Percentiles rank a stretch among this genome's conserved stretches.
These are phyloP conservation scores for Panicum hallii DNA, from an alignment of 202 grass and related monocot genomes.

Conservation along the genomic window DNA sequence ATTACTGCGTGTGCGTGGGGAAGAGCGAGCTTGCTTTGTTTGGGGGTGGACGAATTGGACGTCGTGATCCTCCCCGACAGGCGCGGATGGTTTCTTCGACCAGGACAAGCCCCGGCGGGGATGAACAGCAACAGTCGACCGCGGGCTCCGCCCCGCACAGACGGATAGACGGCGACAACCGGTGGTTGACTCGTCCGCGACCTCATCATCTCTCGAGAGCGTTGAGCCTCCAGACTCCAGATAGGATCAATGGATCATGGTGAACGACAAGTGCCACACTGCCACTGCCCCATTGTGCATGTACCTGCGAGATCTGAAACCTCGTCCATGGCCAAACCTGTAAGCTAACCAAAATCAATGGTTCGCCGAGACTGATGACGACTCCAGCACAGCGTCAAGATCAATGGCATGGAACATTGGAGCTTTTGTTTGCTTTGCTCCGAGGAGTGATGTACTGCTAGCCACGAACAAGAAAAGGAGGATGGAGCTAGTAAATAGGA, in stretches of 20 bases:
- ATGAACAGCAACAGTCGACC: constrained; percentile 36
- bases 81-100: constrained; percentile 22
- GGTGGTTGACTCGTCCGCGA: background rate
- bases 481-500: too few species aligned
- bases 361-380: background rate
- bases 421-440: background rate
- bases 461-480: background rate
- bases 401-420: background rate
- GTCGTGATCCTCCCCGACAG: constrained; percentile 18
- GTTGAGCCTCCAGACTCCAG: background rate
- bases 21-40: background rate
- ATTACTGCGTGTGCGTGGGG: background rate
- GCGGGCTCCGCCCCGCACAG: constrained; percentile 22
- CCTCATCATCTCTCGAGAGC: background rate
- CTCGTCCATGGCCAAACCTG: background rate
- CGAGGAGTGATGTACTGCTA: background rate
- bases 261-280: background rate
- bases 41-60: background rate
- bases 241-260: background rate
- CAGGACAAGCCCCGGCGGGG: constrained; percentile 30
- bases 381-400: background rate
- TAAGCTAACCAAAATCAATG: background rate
- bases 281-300: background rate
- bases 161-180: background rate
- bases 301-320: background rate